Evolutionary conservation across 768 basidiomycete genomes (phyloP).

Genomic region (Suillus alpinus): DNA sequence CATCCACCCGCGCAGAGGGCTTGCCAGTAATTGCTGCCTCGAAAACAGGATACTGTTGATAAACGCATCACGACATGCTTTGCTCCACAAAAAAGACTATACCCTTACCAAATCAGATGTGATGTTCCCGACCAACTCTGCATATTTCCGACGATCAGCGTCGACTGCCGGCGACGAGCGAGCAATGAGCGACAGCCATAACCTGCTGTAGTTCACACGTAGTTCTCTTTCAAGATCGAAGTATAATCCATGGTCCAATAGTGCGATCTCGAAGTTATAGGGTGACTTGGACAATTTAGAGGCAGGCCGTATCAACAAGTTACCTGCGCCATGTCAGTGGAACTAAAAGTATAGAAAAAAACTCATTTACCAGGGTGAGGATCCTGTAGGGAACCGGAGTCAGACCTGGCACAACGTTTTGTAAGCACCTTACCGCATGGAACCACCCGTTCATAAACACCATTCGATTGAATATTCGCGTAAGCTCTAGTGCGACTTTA

Average conservation of each 20-base stretch:
- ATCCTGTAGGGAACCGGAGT: conserved; percentile 46
- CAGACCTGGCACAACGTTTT: neutral
- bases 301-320: conserved; percentile 84
- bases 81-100: neutral
- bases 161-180: conserved; percentile 62
- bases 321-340: conserved; percentile 47
- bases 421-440: conserved; percentile 56
- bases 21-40: conserved; percentile 90
- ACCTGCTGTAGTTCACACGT: conserved; percentile 78
- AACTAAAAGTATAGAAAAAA: neutral
- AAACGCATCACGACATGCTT: conserved; percentile 6
- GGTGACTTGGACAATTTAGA: conserved; percentile 63
- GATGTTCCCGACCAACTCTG: conserved; percentile 88
- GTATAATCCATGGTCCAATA: conserved; percentile 92
- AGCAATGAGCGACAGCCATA: conserved; percentile 89
- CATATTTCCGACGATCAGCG: conserved; percentile 79
- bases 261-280: conserved; percentile 93
- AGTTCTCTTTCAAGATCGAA: conserved; percentile 84
- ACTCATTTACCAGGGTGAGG: conserved; percentile 70
- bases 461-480: conserved; percentile 91
- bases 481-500: conserved; percentile 86
- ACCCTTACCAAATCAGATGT: conserved; percentile 73
- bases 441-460: conserved; percentile 94
- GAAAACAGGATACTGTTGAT: conserved; percentile 80
- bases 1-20: neutral